Conservation (phyloP, 805 yeast genomes). For the Pichia cephalocereana region DNA sequence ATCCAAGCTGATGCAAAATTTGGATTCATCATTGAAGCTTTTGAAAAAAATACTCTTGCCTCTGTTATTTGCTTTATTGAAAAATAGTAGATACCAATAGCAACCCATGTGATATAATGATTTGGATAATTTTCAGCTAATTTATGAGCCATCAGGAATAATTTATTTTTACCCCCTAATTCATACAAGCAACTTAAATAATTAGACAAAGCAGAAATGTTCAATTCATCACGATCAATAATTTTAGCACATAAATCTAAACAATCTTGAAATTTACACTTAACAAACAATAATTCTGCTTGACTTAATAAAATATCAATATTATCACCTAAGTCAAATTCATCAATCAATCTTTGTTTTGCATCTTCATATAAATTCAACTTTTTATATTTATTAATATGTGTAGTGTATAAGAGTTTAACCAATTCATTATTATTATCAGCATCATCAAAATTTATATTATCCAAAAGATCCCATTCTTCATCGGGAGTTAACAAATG, state of each 20-base stretch:
- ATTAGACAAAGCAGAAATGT: slow-evolving; percentile 62
- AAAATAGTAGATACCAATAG: slow-evolving; percentile 85
- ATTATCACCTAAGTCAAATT: slow-evolving; percentile 61
- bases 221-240: slow-evolving; percentile 54
- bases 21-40: slow-evolving; percentile 81
- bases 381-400: slow-evolving; percentile 65
- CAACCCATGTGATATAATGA: slow-evolving; percentile 79
- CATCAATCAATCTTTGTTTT: slow-evolving; percentile 55
- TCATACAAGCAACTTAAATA: slow-evolving; percentile 83
- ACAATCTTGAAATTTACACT: slow-evolving; percentile 74
- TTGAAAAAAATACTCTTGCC: slow-evolving; percentile 80
- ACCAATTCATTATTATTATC: slow-evolving; percentile 77
- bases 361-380: slow-evolving; percentile 53
- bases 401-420: slow-evolving; percentile 64
- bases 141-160: slow-evolving; percentile 74
- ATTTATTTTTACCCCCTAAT: slow-evolving; percentile 68
- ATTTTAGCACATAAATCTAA: slow-evolving; percentile 59
- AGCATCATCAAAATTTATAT: slow-evolving; percentile 59
- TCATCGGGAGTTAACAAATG: slow-evolving; percentile 74
- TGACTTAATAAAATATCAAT: slow-evolving; percentile 58
- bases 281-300: slow-evolving; percentile 63
- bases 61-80: slow-evolving; percentile 64
- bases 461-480: slow-evolving; percentile 70
- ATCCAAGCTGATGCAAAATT: slow-evolving; percentile 95
- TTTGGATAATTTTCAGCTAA: slow-evolving; percentile 79